Percentiles rank a stretch among this genome's conserved stretches.
Conservation (phyloP, 441 rosid species). For the Bruguiera hainesii region DNA sequence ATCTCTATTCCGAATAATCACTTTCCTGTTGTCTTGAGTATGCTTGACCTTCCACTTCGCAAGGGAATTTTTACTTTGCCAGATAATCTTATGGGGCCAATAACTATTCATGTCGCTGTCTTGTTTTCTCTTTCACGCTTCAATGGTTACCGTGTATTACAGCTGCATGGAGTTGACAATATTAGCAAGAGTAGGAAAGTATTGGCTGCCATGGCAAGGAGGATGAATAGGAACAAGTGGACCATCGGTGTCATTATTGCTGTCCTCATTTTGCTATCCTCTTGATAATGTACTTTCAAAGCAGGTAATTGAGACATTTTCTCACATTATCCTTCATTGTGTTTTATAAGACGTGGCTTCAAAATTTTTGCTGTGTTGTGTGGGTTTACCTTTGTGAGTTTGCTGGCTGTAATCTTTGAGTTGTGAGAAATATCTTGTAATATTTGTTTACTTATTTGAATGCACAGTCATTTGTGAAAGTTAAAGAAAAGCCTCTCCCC, state of each 20-base stretch:
- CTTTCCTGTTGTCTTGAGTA: too few relatives aligned
- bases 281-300: slow-evolving; percentile 84
- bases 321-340: not conserved
- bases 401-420: too few relatives aligned
- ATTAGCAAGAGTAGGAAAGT: slow-evolving; percentile 84
- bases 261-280: slow-evolving; percentile 52
- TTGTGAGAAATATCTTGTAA: too few relatives aligned
- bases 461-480: too few relatives aligned
- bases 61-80: too few relatives aligned
- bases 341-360: not conserved
- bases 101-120: not conserved
- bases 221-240: slow-evolving; percentile 92
- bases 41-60: too few relatives aligned
- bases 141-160: slow-evolving; percentile 15
- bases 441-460: too few relatives aligned
- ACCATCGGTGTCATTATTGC: slow-evolving; percentile 51
- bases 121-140: slow-evolving; percentile 2
- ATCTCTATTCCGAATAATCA: too few relatives aligned
- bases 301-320: slow-evolving; percentile 34
- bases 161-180: slow-evolving; percentile 94
- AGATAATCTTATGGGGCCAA: not conserved
- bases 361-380: not conserved
- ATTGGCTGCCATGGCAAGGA: slow-evolving; percentile 62
- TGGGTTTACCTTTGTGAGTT: not conserved
- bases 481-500: too few relatives aligned